Evolutionary conservation across 164 flowering plant species (phyloP).

Genomic region (Stephania japonica): DNA sequence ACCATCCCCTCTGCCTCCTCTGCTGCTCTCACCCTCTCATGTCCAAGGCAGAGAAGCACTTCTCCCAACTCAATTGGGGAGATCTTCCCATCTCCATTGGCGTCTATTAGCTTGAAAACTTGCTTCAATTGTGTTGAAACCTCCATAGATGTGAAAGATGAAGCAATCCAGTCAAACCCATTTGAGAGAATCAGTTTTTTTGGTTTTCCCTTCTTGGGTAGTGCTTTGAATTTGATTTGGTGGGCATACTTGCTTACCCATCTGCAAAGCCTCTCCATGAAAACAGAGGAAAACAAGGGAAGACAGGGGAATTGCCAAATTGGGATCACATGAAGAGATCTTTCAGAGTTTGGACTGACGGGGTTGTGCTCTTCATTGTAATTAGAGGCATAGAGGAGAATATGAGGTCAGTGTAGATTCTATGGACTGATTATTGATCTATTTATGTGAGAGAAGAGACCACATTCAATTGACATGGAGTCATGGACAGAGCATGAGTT

Average conservation of each 20-base stretch:
- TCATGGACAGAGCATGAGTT: not conserved
- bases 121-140: slow-evolving; percentile 43
- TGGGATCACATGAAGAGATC: not conserved
- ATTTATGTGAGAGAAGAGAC: too few relatives aligned
- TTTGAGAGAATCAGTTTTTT: slow-evolving; percentile 18
- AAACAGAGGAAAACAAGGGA: too few relatives aligned
- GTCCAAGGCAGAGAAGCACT: slow-evolving; percentile 48
- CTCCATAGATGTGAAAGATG: slow-evolving; percentile 42
- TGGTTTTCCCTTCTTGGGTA: slow-evolving; percentile 18
- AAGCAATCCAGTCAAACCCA: slow-evolving; percentile 23
- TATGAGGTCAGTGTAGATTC: too few relatives aligned
- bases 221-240: slow-evolving; percentile 12
- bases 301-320: too few relatives aligned
- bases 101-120: slow-evolving; percentile 60
- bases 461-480: too few relatives aligned
- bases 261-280: slow-evolving; percentile 9
- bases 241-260: slow-evolving; percentile 17
- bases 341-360: not conserved
- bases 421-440: too few relatives aligned
- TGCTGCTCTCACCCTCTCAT: slow-evolving; percentile 31
- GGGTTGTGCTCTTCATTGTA: not conserved
- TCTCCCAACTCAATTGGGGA: slow-evolving; percentile 48
- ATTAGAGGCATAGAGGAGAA: too few relatives aligned
- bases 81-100: slow-evolving; percentile 65
- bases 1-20: slow-evolving; percentile 54